phyloP scores from a whole-genome alignment of 805 yeast species.

The Yamadazyma tumulicola region DNA sequence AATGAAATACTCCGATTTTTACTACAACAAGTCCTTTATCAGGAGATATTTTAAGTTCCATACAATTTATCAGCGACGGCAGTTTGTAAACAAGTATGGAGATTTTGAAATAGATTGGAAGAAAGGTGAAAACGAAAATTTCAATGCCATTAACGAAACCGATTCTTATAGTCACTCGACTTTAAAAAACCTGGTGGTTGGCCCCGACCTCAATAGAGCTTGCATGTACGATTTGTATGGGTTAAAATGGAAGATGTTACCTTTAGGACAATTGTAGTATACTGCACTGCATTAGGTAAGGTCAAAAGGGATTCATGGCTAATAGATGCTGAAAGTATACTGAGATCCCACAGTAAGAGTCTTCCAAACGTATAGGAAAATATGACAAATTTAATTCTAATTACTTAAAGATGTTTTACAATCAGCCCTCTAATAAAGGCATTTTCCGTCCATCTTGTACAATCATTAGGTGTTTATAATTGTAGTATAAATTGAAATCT shows the following conservation, averaged over 20 bases:
- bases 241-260: conserved; percentile 42
- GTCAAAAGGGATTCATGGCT: too few species aligned
- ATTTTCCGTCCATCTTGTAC: too few species aligned
- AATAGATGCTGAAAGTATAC: too few species aligned
- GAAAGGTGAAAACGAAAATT: conserved; percentile 14
- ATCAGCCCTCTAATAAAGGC: too few species aligned
- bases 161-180: conserved; percentile 10
- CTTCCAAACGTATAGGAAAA: too few species aligned
- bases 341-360: too few species aligned
- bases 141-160: conserved; percentile 8
- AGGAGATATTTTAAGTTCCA: conserved; percentile 35
- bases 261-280: conserved; percentile 27
- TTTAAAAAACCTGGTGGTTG: conserved; percentile 5
- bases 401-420: too few species aligned
- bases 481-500: too few species aligned
- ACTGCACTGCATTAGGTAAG: too few species aligned
- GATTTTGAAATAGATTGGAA: conserved; percentile 33
- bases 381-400: too few species aligned
- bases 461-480: too few species aligned
- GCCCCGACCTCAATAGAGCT: conserved; percentile 11
- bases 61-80: conserved; percentile 39
- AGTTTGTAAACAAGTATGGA: conserved; percentile 40
- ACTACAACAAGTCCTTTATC: conserved; percentile 27
- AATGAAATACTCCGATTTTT: conserved; percentile 31
- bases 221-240: conserved; percentile 37